Evolutionary conservation across 768 basidiomycete genomes (phyloP).

Genomic region (Tricholoma hemisulphureum): DNA sequence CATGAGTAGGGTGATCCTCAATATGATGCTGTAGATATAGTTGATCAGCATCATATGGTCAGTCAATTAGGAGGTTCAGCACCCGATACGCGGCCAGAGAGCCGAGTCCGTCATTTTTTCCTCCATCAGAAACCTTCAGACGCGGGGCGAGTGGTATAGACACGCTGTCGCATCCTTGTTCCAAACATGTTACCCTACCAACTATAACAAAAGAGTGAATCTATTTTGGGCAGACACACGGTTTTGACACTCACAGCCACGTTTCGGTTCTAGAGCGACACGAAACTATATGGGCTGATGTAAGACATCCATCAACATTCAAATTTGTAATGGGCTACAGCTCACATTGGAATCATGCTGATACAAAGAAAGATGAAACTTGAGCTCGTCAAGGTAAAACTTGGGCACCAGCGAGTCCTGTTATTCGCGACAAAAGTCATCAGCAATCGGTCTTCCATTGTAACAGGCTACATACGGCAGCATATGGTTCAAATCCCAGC

Average conservation of each 20-base stretch:
- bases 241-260: slow-evolving; percentile 37
- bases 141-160: slow-evolving; percentile 33
- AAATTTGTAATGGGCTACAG: background rate
- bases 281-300: slow-evolving; percentile 31
- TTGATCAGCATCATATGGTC: background rate
- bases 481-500: slow-evolving; percentile 5
- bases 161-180: slow-evolving; percentile 40
- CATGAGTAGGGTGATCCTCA: slow-evolving; percentile 26
- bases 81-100: slow-evolving; percentile 43
- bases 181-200: slow-evolving; percentile 45
- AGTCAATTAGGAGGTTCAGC: slow-evolving; percentile 30
- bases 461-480: slow-evolving; percentile 8
- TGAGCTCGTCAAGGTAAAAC: slow-evolving; percentile 36
- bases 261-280: slow-evolving; percentile 33
- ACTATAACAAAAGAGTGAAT: slow-evolving; percentile 25
- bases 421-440: background rate
- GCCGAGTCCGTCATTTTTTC: slow-evolving; percentile 43
- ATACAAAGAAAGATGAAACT: slow-evolving; percentile 29
- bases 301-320: background rate
- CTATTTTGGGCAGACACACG: background rate
- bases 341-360: slow-evolving; percentile 36
- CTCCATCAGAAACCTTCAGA: slow-evolving; percentile 36
- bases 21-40: slow-evolving; percentile 29
- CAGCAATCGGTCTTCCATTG: background rate
- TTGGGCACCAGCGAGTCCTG: slow-evolving; percentile 24